A percentile compares a stretch with the other conserved stretches of the same genome.
These are phyloP conservation scores for Trichocladium uniseriatum DNA, from an alignment of 495 filamentous ascomycete species.

Conservation along the genomic window DNA sequence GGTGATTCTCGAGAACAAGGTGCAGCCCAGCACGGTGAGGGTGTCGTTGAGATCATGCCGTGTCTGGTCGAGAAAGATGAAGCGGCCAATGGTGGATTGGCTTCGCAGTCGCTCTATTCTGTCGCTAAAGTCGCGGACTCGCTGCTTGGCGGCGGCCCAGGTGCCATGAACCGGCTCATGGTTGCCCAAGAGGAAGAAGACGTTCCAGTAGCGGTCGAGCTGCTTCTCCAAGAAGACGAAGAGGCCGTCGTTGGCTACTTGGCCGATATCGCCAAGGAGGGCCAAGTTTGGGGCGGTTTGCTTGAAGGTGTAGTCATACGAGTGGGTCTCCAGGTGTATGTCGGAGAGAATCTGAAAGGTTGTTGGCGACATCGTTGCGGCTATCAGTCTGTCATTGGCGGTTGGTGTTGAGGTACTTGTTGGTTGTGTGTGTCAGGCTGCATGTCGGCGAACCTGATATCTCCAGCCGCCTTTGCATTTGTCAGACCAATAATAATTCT, in stretches of 20 bases:
- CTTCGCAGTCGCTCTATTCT: constrained; percentile 6
- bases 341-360: constrained; percentile 45
- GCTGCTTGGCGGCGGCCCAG: constrained; percentile 20
- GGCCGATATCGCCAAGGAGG: constrained; percentile 46
- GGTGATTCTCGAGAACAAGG: constrained; percentile 34
- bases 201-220: constrained; percentile 32
- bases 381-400: too few species aligned
- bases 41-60: constrained; percentile 28
- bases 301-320: constrained; percentile 29
- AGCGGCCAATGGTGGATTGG: constrained; percentile 22
- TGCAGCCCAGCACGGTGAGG: constrained; percentile 43
- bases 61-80: constrained; percentile 39
- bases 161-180: constrained; percentile 41
- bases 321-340: constrained; percentile 40
- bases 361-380: neutral
- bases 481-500: too few species aligned
- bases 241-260: constrained; percentile 26
- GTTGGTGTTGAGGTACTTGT: too few species aligned
- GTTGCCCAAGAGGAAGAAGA: constrained; percentile 47
- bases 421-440: too few species aligned
- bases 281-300: constrained; percentile 39
- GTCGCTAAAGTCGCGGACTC: constrained; percentile 10
- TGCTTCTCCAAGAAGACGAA: constrained; percentile 34
- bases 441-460: too few species aligned
- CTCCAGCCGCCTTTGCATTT: too few species aligned